Conservation (phyloP, 257 asterid species). For the Plantago ovata region DNA sequence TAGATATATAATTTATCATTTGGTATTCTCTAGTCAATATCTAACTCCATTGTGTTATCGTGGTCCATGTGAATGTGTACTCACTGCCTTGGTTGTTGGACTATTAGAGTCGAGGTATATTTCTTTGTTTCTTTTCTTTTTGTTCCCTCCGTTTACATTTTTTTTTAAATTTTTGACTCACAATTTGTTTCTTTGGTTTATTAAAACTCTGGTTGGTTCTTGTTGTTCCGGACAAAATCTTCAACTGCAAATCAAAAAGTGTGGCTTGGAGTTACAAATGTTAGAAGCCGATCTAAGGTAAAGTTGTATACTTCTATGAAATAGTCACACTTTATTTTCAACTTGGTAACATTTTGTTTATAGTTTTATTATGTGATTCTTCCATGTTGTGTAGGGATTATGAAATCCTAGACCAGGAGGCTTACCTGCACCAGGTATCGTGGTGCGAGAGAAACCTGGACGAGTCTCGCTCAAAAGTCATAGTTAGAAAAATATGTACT, state of each 20-base stretch:
- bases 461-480: conserved; percentile 30
- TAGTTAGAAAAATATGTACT: conserved; percentile 31
- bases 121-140: neutral
- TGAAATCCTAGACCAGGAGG: conserved; percentile 34
- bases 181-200: too few species aligned
- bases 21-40: neutral
- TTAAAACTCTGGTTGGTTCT: neutral
- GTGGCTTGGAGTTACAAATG: conserved; percentile 35
- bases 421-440: conserved; percentile 47
- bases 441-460: conserved; percentile 62
- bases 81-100: neutral
- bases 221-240: conserved; percentile 37
- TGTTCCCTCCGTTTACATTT: neutral
- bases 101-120: conserved; percentile 30
- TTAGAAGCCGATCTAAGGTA: conserved; percentile 50
- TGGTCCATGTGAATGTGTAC: conserved; percentile 16
- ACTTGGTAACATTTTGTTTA: neutral
- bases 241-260: conserved; percentile 47
- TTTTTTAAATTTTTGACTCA: too few species aligned
- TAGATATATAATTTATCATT: neutral
- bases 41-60: conserved; percentile 22
- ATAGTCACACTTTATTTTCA: neutral
- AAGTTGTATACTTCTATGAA: neutral
- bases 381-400: conserved; percentile 35
- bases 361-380: neutral